Evolutionary conservation across 345 rosid species (phyloP).

Genomic region (Eucalyptus virginea): DNA sequence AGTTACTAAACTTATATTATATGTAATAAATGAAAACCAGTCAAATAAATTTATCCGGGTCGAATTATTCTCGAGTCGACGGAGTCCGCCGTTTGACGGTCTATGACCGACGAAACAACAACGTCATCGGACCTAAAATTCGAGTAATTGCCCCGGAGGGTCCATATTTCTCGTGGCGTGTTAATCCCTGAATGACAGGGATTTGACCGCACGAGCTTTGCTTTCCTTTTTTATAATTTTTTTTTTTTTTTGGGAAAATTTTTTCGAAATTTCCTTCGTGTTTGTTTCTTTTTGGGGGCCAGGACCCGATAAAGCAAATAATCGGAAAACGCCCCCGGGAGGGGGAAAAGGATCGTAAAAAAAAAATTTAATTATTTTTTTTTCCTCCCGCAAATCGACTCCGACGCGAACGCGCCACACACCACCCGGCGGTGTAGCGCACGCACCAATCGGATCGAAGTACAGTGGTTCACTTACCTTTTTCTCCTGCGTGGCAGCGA

Average conservation of each 20-base stretch:
- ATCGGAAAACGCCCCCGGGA: neutral
- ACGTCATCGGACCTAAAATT: neutral
- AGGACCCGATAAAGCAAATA: neutral
- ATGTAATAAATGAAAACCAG: neutral
- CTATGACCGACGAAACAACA: neutral
- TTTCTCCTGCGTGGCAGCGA: neutral
- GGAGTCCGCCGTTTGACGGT: neutral
- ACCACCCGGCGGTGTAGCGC: neutral
- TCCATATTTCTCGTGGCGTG: neutral
- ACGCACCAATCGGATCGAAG: slow-evolving; percentile 8
- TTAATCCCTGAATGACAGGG: neutral
- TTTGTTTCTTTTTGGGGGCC: neutral
- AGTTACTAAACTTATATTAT: too few relatives aligned
- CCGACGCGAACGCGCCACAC: neutral
- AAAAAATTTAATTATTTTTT: neutral
- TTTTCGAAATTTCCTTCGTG: neutral
- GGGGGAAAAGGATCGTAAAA: neutral
- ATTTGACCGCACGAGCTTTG: neutral
- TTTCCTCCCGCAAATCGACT: neutral
- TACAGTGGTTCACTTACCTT: slow-evolving; percentile 5
- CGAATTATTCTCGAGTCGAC: too few relatives aligned
- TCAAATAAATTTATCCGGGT: neutral
- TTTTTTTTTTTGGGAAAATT: too few relatives aligned
- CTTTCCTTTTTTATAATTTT: neutral
- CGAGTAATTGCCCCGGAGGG: neutral